A percentile compares a stretch with the other conserved stretches of the same genome.
These are phyloP conservation scores for Cymodocea nodosa DNA, from an alignment of 116 monocot genomes.

Conservation along the genomic window DNA sequence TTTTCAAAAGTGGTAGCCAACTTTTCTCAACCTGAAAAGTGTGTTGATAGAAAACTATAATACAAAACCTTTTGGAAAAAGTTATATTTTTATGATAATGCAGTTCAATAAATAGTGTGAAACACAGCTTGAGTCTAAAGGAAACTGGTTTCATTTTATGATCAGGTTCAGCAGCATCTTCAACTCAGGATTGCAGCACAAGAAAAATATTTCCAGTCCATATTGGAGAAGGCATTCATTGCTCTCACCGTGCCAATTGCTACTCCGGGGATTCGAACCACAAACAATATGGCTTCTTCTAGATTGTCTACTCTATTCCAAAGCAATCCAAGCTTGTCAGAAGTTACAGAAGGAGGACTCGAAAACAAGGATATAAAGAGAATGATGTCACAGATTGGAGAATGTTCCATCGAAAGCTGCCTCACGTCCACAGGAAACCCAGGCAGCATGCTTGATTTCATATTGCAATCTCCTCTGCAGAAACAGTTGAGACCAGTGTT, in stretches of 20 bases:
- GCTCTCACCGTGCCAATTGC: conserved; percentile 11
- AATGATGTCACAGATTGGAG: conserved; percentile 4
- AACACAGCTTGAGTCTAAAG: not conserved
- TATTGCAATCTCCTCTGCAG: not conserved
- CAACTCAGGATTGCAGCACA: conserved; percentile 64
- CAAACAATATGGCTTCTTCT: not conserved
- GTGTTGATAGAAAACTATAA: too few relatives aligned
- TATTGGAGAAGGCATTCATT: conserved; percentile 52
- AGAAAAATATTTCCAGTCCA: conserved; percentile 57
- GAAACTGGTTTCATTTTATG: not conserved
- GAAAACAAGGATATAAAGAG: not conserved
- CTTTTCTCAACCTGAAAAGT: too few relatives aligned
- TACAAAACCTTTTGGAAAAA: too few relatives aligned
- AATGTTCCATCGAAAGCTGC: conserved; percentile 12
- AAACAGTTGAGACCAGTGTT: not conserved
- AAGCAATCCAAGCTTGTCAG: not conserved
- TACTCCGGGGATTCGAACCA: not conserved
- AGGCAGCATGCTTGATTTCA: not conserved
- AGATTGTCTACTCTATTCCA: not conserved
- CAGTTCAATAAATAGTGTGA: too few relatives aligned
- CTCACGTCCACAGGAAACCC: conserved; percentile 5
- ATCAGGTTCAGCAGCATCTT: conserved; percentile 63
- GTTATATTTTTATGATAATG: too few relatives aligned
- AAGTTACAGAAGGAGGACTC: not conserved
- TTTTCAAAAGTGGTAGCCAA: too few relatives aligned